Conservation (phyloP, 768 basidiomycete species). For the Imleria badia region DNA sequence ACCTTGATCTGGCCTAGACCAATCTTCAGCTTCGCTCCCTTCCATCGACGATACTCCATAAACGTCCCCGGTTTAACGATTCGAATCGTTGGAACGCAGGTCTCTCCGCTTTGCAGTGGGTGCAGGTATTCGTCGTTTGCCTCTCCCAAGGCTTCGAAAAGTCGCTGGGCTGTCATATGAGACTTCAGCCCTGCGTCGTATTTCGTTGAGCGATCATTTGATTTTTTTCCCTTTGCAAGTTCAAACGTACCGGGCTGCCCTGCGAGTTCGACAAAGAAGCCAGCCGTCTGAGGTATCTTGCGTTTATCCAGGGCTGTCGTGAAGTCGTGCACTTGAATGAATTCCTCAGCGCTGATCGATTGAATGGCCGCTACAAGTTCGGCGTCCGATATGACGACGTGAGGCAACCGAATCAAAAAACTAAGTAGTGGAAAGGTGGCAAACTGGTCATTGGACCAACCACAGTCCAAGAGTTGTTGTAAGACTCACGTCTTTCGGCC, state of each 20-base stretch:
- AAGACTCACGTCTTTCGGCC: slow-evolving; percentile 10
- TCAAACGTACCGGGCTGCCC: slow-evolving; percentile 1
- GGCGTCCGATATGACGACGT: not conserved
- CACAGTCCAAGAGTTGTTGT: not conserved
- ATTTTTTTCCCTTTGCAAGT: not conserved
- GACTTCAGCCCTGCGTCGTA: not conserved
- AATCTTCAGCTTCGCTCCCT: slow-evolving; percentile 3
- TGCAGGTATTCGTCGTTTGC: not conserved
- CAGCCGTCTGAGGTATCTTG: slow-evolving; percentile 6
- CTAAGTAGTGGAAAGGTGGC: not conserved
- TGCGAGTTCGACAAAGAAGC: slow-evolving; percentile 13
- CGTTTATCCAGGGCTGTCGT: slow-evolving; percentile 10
- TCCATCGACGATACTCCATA: slow-evolving; percentile 8
- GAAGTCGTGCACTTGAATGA: slow-evolving; percentile 8
- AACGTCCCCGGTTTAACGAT: slow-evolving; percentile 13
- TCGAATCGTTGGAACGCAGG: slow-evolving; percentile 10
- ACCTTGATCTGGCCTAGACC: slow-evolving; percentile 17
- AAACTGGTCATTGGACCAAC: no score
- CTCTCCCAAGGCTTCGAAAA: slow-evolving; percentile 7
- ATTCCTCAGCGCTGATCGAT: slow-evolving; percentile 3
- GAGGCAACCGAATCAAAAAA: slow-evolving; percentile 1
- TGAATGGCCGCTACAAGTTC: slow-evolving; percentile 3
- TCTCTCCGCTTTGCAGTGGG: not conserved
- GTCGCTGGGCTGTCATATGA: not conserved
- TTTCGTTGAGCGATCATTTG: not conserved